Conservation (phyloP, 1,284 basidiomycete genomes). For the Sphaerobolus stellatus region DNA sequence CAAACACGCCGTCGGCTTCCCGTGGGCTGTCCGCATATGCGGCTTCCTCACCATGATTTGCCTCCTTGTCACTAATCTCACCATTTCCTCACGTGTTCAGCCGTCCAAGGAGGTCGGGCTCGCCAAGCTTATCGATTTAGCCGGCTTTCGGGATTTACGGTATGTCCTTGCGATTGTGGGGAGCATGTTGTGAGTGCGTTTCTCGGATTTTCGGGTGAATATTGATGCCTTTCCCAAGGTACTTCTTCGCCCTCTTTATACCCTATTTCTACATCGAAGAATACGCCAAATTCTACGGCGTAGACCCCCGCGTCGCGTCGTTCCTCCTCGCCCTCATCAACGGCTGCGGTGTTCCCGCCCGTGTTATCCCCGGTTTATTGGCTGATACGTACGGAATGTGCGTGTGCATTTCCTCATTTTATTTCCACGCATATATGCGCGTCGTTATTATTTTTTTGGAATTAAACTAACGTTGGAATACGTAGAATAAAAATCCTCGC, state of each 20-base stretch:
- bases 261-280: constrained; percentile 64
- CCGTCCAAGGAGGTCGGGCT: constrained; percentile 17
- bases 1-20: constrained; percentile 56
- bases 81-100: constrained; percentile 26
- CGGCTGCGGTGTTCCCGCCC: constrained; percentile 57
- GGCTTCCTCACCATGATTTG: constrained; percentile 34
- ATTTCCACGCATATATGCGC: not conserved
- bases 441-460: not conserved
- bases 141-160: constrained; percentile 29
- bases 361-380: constrained; percentile 57
- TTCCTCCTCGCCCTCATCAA: constrained; percentile 63
- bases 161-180: constrained; percentile 32
- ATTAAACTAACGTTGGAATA: not conserved
- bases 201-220: not conserved
- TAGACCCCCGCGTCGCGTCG: constrained; percentile 42
- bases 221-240: constrained; percentile 13
- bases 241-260: constrained; percentile 52
- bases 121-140: constrained; percentile 26
- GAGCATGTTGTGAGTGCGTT: constrained; percentile 28
- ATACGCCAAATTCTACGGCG: constrained; percentile 40
- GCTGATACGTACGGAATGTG: constrained; percentile 57
- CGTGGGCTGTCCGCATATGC: constrained; percentile 51
- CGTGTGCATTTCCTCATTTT: constrained; percentile 7
- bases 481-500: constrained; percentile 56
- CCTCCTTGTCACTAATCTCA: constrained; percentile 26